Percentiles rank a stretch among this genome's conserved stretches.
phyloP scores from a whole-genome alignment of 176 grass and related monocot species.

The Pontederia paniculata region DNA sequence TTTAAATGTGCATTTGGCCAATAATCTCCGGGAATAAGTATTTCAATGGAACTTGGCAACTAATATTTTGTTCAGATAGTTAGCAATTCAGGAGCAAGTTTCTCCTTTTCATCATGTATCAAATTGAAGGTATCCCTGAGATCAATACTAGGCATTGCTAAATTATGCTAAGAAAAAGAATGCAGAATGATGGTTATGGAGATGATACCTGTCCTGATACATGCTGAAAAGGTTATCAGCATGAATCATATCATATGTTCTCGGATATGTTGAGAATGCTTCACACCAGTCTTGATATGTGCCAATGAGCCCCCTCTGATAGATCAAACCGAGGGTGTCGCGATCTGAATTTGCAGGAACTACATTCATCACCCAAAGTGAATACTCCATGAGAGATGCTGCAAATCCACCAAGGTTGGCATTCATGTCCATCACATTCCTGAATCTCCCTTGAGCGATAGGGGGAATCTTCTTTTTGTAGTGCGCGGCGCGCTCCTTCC shows the following conservation, averaged over 20 bases:
- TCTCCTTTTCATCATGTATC: too few species aligned
- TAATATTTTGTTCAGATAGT: too few species aligned
- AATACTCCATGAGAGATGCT: conserved; percentile 52
- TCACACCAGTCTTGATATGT: conserved; percentile 98
- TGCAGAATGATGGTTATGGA: neutral
- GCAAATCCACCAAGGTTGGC: conserved; percentile 79
- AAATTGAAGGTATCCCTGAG: conserved; percentile 3
- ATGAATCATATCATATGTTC: conserved; percentile 88
- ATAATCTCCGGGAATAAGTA: too few species aligned
- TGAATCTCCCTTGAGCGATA: conserved; percentile 49
- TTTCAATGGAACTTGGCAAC: too few species aligned
- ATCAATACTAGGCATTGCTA: neutral
- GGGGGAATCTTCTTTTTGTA: conserved; percentile 52
- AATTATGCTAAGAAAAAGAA: conserved; percentile 5
- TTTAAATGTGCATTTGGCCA: too few species aligned
- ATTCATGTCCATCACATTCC: conserved; percentile 98
- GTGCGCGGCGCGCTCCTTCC: conserved; percentile 53
- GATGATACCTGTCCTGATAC: conserved; percentile 77
- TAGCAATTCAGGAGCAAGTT: too few species aligned
- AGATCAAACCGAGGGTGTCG: conserved; percentile 76
- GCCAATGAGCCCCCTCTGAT: conserved; percentile 78
- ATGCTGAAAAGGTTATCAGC: conserved; percentile 85
- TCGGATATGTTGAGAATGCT: conserved; percentile 93
- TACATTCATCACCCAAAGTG: conserved; percentile 89
- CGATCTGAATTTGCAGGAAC: conserved; percentile 47